These are phyloP conservation scores for Xylariomycetidae sp. DNA, from an alignment of 2,329 filamentous ascomycete species.

Conservation along the genomic window DNA sequence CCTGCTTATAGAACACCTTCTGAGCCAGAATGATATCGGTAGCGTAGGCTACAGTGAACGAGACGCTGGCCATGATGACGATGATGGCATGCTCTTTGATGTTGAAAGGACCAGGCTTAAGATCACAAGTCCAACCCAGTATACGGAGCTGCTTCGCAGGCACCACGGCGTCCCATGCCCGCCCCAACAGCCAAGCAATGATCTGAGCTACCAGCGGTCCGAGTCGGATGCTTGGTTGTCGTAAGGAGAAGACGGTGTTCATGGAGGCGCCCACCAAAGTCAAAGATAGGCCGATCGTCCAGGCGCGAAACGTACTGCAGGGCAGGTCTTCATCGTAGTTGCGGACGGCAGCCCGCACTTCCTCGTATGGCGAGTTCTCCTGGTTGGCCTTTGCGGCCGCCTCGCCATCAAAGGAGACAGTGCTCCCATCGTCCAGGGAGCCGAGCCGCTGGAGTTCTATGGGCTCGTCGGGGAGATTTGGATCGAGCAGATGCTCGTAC, in stretches of 20 bases:
- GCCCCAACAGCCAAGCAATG: slow-evolving; percentile 57
- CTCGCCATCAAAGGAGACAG: slow-evolving; percentile 21
- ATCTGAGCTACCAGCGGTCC: slow-evolving; percentile 58
- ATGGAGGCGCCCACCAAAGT: slow-evolving; percentile 52
- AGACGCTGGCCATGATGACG: slow-evolving; percentile 65
- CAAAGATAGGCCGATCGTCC: slow-evolving; percentile 54
- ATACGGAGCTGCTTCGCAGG: slow-evolving; percentile 43
- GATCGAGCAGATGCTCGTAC: slow-evolving; percentile 51
- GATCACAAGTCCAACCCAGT: slow-evolving; percentile 47
- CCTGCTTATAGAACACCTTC: slow-evolving; percentile 63
- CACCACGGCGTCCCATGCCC: slow-evolving; percentile 52
- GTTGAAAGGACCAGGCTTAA: slow-evolving; percentile 66
- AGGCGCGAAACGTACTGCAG: slow-evolving; percentile 60
- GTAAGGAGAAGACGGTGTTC: slow-evolving; percentile 59
- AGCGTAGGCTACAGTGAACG: slow-evolving; percentile 64
- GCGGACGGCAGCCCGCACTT: slow-evolving; percentile 57
- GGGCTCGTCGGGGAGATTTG: slow-evolving; percentile 40
- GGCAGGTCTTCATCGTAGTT: slow-evolving; percentile 61
- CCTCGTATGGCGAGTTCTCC: slow-evolving; percentile 58
- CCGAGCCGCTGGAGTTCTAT: slow-evolving; percentile 24
- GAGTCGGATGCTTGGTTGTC: slow-evolving; percentile 55
- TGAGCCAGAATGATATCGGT: slow-evolving; percentile 70
- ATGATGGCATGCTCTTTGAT: slow-evolving; percentile 66
- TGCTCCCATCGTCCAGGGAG: slow-evolving; percentile 13
- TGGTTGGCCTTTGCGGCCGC: slow-evolving; percentile 30